Evolutionary conservation across 768 basidiomycete species (phyloP), one percentile per base, ranked within the genome.

Genomic region (Chalciporus sphaerocephalus): DNA sequence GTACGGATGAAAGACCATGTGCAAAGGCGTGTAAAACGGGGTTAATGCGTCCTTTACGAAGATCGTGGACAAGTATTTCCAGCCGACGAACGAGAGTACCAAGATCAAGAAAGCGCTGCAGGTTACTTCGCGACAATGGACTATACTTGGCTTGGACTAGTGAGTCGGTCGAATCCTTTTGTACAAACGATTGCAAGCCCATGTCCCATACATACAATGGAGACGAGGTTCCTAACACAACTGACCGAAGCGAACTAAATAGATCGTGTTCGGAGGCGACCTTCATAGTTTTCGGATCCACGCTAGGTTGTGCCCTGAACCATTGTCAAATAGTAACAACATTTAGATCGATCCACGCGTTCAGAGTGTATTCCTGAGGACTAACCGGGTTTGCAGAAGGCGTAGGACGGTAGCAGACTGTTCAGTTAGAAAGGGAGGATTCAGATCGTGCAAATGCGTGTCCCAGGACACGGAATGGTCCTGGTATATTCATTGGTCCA

Each of bases 151-250:
- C 79, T 43, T 81, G 76, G 4, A 86, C 60, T 20, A 79, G 52
- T 6, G 85, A 49, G 33, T 66, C 54, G 0, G 67, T 62, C 0
- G 72, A 54, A 4, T 64, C 66, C 10, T 67, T 57, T 45, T 78
- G 75, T 2, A 77, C 59, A 55, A 94, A 92, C 15, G 67, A 71
- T 52, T 88, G 83, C 2, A 57, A 58, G 2, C 25, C 24, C 1
- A 64, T 36, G 59, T 88, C 74, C 89, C 89, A 92, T 8, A 65
- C 64, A 59, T 85, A 77, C 22, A 86, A 67, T 5, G 69, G 55
- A 13, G 89, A 90, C 1, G 88, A 85, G 5, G 78, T 73, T 34
- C 89, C 89, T 24, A 85, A 67, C 5, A 83, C 69, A 2, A 75
- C 77, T 62, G 73, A 69, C 46, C 74, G 75, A 23, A 91, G 69